Conservation (phyloP, 75 land plant genomes). For the Picea sitchensis region DNA sequence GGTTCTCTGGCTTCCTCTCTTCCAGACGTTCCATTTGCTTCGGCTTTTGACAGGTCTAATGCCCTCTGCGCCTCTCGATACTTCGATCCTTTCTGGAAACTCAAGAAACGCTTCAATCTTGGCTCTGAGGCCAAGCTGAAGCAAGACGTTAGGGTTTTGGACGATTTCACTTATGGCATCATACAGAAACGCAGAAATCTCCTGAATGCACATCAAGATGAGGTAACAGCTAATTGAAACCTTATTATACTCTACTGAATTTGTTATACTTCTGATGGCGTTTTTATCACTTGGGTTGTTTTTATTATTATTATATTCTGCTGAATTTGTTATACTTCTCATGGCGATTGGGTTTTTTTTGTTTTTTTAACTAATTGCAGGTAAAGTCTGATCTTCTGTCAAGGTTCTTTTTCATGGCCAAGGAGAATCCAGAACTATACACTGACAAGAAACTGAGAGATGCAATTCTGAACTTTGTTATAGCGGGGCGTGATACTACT, state of each 20-base stretch:
- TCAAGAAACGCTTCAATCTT: constrained; percentile 17
- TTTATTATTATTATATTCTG: too few relatives aligned
- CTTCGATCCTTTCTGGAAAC: constrained; percentile 17
- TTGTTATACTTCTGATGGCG: too few relatives aligned
- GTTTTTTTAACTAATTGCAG: neutral
- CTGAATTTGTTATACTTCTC: too few relatives aligned
- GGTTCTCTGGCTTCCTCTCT: constrained; percentile 14
- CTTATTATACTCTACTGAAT: neutral
- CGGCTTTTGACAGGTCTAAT: constrained; percentile 23
- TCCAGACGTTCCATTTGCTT: constrained; percentile 30
- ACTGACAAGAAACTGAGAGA: constrained; percentile 18
- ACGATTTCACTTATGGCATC: constrained; percentile 11
- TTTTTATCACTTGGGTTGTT: too few relatives aligned
- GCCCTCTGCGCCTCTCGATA: constrained; percentile 4
- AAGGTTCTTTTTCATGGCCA: neutral
- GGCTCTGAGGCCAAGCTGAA: constrained; percentile 17
- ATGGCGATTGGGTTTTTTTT: too few relatives aligned
- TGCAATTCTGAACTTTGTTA: constrained; percentile 15
- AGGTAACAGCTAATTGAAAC: neutral
- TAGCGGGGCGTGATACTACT: constrained; percentile 22
- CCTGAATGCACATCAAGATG: neutral
- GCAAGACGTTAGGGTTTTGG: neutral
- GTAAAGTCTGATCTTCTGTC: constrained; percentile 1
- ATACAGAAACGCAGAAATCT: constrained; percentile 14
- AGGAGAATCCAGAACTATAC: neutral